phyloP scores from a whole-genome alignment of 306 rosid genomes.

The Albizia julibrissin region DNA sequence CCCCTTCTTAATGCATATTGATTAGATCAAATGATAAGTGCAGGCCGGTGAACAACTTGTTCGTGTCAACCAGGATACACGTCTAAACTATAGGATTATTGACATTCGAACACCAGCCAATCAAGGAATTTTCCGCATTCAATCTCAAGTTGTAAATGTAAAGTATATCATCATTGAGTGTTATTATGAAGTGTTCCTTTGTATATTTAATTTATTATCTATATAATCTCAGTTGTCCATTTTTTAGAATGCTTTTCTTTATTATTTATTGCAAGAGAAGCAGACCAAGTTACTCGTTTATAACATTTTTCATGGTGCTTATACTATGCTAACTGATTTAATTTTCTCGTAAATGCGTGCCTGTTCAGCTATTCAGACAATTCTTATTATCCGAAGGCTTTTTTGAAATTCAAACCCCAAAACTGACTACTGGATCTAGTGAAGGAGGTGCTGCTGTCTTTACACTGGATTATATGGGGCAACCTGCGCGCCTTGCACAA shows the following conservation, averaged over 20 bases:
- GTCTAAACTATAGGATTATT: slow-evolving; percentile 55
- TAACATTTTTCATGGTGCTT: neutral
- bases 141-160: slow-evolving; percentile 49
- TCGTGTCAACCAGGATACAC: slow-evolving; percentile 72
- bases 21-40: slow-evolving; percentile 17
- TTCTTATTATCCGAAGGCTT: slow-evolving; percentile 56
- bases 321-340: neutral
- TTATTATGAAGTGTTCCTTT: neutral
- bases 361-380: slow-evolving; percentile 68
- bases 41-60: slow-evolving; percentile 67
- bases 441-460: slow-evolving; percentile 98
- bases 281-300: neutral
- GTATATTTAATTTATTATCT: neutral
- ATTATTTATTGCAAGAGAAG: neutral
- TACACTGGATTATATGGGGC: slow-evolving; percentile 82
- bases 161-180: neutral
- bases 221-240: neutral
- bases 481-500: slow-evolving; percentile 89
- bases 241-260: neutral
- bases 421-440: slow-evolving; percentile 84
- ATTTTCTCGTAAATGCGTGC: slow-evolving; percentile 22
- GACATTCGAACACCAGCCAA: slow-evolving; percentile 65
- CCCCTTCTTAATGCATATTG: neutral
- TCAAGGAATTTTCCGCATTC: slow-evolving; percentile 64
- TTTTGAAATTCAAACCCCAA: slow-evolving; percentile 82